Evolutionary conservation across 2,329 filamentous ascomycete species (phyloP).

Genomic region (Arachnomyces sp.): DNA sequence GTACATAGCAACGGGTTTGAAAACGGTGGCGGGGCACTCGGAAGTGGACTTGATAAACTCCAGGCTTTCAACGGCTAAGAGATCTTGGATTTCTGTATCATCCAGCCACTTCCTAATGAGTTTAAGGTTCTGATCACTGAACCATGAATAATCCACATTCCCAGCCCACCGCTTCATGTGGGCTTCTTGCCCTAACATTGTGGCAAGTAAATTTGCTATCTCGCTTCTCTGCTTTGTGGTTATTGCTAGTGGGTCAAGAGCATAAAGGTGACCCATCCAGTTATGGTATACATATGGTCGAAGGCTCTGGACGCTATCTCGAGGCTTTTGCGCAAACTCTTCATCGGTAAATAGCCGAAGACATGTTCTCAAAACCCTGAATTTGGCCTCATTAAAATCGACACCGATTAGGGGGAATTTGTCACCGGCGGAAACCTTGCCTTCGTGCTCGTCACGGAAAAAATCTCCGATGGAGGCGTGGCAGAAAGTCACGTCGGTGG

Average conservation of each 20-base stretch:
- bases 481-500: conserved; percentile 15
- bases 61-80: neutral
- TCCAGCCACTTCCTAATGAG: too few relatives aligned
- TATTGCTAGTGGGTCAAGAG: conserved; percentile 1
- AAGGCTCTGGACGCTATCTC: neutral
- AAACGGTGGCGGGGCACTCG: conserved; percentile 1
- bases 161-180: conserved; percentile 2
- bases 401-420: conserved; percentile 12
- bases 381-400: conserved; percentile 13
- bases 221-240: neutral
- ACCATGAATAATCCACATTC: neutral
- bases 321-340: neutral
- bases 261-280: conserved; percentile 3
- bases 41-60: conserved; percentile 1
- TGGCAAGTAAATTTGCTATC: conserved; percentile 1
- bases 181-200: conserved; percentile 3
- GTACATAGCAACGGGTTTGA: conserved; percentile 4
- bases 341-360: conserved; percentile 5
- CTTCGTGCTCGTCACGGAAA: conserved; percentile 10
- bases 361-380: conserved; percentile 6
- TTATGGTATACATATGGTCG: conserved; percentile 2
- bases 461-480: conserved; percentile 21
- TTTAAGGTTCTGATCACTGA: too few relatives aligned
- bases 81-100: too few relatives aligned
- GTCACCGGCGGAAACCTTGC: conserved; percentile 12